Conservation (phyloP, 2,329 filamentous ascomycete genomes). For the Dothistroma septosporum region DNA sequence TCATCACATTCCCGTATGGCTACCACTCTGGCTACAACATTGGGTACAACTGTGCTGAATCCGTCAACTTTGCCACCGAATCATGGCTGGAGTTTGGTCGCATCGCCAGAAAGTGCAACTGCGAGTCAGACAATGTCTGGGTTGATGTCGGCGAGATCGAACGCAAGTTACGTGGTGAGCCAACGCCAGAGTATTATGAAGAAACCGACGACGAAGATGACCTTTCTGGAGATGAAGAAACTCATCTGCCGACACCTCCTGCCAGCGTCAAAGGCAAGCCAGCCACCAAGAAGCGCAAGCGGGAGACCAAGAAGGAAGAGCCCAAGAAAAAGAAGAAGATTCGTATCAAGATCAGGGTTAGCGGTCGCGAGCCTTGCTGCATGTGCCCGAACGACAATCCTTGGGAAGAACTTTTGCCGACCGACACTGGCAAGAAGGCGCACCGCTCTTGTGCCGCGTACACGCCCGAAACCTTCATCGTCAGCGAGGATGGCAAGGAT, state of each 20-base stretch:
- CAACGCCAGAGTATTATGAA: constrained; percentile 73
- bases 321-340: constrained; percentile 70
- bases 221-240: constrained; percentile 45
- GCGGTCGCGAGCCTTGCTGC: constrained; percentile 75
- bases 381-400: constrained; percentile 88
- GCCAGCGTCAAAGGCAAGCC: constrained; percentile 65
- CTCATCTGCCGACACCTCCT: constrained; percentile 74
- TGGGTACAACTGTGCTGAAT: constrained; percentile 97
- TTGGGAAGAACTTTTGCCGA: constrained; percentile 75
- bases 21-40: constrained; percentile 98
- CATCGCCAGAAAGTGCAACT: constrained; percentile 94
- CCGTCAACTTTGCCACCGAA: constrained; percentile 95
- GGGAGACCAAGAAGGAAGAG: constrained; percentile 47
- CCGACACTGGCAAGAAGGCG: constrained; percentile 80
- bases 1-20: constrained; percentile 96
- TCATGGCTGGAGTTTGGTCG: constrained; percentile 93
- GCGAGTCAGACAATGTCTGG: constrained; percentile 96
- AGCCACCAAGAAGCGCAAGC: constrained; percentile 64
- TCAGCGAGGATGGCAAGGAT: constrained; percentile 64
- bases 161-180: constrained; percentile 83
- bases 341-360: constrained; percentile 66
- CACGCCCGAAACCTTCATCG: constrained; percentile 86
- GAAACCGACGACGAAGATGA: constrained; percentile 69
- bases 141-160: constrained; percentile 95
- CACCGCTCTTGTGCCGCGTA: constrained; percentile 88